Evolutionary conservation across 2,329 filamentous ascomycete species (phyloP).

Genomic region (Ceratocystis eucalypticola): DNA sequence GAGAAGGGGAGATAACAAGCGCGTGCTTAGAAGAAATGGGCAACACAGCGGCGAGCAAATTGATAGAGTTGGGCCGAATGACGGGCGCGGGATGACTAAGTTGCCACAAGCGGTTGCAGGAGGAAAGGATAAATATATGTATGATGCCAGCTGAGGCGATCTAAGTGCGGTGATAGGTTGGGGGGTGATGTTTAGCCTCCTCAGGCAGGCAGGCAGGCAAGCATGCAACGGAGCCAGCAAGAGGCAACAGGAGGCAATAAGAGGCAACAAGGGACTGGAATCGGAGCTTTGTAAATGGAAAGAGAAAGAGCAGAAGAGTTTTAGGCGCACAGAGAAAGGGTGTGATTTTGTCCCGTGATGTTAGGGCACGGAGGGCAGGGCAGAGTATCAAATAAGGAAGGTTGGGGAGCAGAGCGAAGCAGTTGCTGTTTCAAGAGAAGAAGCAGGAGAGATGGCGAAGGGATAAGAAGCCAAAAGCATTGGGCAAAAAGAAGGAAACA

Average conservation of each 20-base stretch:
- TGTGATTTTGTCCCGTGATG: constrained; percentile 3
- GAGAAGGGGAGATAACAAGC: too few species aligned
- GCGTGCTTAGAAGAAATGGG: too few species aligned
- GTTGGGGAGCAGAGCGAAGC: neutral
- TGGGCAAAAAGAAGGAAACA: neutral
- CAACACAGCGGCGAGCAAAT: too few species aligned
- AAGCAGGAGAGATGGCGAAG: neutral
- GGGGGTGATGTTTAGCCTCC: too few species aligned
- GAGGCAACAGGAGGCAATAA: too few species aligned
- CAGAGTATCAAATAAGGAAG: neutral
- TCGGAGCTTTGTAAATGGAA: neutral
- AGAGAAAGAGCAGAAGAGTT: neutral
- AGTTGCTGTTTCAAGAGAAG: neutral
- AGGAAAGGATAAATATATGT: neutral
- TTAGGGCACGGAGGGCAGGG: neutral
- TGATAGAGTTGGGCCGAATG: too few species aligned
- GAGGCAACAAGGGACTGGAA: too few species aligned
- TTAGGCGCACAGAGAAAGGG: neutral
- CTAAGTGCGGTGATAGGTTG: neutral
- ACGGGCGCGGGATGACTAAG: neutral
- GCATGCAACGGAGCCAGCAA: too few species aligned
- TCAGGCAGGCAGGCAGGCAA: too few species aligned
- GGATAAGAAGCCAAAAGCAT: neutral
- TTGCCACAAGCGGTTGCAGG: neutral
- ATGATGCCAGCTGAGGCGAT: neutral